Base-by-base conservation (phyloP, 2,329 filamentous ascomycete species). In the Fusarium caatingaense region DNA sequence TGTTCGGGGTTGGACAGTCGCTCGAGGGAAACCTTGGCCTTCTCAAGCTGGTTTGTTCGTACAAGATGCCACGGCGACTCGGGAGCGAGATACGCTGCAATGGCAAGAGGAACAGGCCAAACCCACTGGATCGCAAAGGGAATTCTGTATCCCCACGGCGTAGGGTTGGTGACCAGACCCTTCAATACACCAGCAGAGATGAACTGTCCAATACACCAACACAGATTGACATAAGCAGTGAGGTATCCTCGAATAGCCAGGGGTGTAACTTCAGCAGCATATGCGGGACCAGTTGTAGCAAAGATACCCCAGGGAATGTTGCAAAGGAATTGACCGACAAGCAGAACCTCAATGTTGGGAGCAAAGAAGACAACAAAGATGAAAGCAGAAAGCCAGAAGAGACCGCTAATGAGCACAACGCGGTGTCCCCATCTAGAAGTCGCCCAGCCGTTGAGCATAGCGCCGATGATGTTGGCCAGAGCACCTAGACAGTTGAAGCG, bases 331-430 rank as follows among this genome's bases (percentile, higher is more conserved):
- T 85, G 79, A 8, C 83, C 84, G 8, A 82, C 78, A 4, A 86
- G 74, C 34, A 85, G 75, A 16, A 82, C 78, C 28, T 80, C 74
- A 9, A 83, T 78, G 23, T 78, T 82, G 10, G 79, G 79, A 1
- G 84, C 82, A 55, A 86, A 86, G 77, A 86, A 84, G 32, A 80
- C 77, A 60, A 86, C 77, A 68, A 85, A 86, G 70, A 86, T 81
- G 66, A 83, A 83, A 12, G 71, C 79, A 8, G 77, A 74, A 32
- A 86, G 73, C 64, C 78, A 79, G 21, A 76, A 75, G n/a, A 86
- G 77, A 6, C 78, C 78, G 32, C 71, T 62, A 45, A 86, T 80
- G 71, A 85, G 78, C 1, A 84, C 81, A 55, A 76, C 78, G 46
- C 82, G 80, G 53, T 85, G 83, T 2, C 85, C 85, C 64, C 76